phyloP scores from a whole-genome alignment of 2,329 filamentous ascomycete genomes.

The Fusarium redolens region DNA sequence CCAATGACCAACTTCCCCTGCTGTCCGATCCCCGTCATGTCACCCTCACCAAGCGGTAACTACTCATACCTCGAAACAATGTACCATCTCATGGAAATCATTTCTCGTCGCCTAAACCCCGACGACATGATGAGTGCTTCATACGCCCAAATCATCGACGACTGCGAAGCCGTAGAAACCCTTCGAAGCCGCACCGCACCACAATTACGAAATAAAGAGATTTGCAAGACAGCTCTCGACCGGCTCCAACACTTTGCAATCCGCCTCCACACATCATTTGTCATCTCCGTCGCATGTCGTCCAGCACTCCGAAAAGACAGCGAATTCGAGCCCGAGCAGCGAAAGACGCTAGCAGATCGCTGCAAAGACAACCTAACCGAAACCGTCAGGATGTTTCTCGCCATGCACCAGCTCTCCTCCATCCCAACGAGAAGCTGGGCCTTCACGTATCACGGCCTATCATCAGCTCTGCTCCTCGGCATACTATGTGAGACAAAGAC shows the following conservation, averaged over 20 bases:
- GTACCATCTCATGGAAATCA: slow-evolving; percentile 72
- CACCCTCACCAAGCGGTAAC: slow-evolving; percentile 57
- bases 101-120: slow-evolving; percentile 67
- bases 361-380: slow-evolving; percentile 73
- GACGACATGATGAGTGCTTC: slow-evolving; percentile 62
- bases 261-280: slow-evolving; percentile 73
- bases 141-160: slow-evolving; percentile 67
- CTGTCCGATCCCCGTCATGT: slow-evolving; percentile 63
- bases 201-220: slow-evolving; percentile 68
- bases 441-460: slow-evolving; percentile 75
- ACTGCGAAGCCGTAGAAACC: slow-evolving; percentile 66
- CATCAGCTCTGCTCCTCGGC: slow-evolving; percentile 72
- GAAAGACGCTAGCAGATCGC: slow-evolving; percentile 64
- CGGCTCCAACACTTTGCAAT: slow-evolving; percentile 73
- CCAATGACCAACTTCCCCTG: slow-evolving; percentile 72
- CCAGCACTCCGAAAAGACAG: slow-evolving; percentile 69
- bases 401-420: slow-evolving; percentile 75
- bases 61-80: slow-evolving; percentile 72
- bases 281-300: slow-evolving; percentile 73
- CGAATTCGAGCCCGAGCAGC: slow-evolving; percentile 63
- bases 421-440: slow-evolving; percentile 76
- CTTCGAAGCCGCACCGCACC: slow-evolving; percentile 61
- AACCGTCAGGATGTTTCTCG: slow-evolving; percentile 75
- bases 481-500: slow-evolving; percentile 72
- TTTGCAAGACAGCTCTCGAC: slow-evolving; percentile 72